Evolutionary conservation across 2,329 filamentous ascomycete genomes (phyloP), one percentile per base, ranked within the genome.

Genomic region (Colletotrichum tofieldiae): DNA sequence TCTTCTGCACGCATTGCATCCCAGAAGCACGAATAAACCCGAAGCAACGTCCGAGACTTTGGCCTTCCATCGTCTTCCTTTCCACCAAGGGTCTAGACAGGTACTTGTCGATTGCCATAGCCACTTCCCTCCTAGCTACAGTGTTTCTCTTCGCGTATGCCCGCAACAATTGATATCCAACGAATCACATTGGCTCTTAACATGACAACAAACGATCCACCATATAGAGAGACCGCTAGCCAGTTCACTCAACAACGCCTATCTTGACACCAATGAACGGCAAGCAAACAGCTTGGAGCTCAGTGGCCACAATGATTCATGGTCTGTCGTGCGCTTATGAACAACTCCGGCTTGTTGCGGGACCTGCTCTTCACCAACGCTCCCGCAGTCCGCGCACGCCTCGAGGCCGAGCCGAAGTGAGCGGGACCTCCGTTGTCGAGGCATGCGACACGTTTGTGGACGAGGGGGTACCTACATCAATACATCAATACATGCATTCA

Each of bases 231-330:
- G 29, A 32, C 68, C 51, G 43, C 59, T 64, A 12, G 51, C 58
- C 26, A 49, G 41, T 43, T 49, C 16, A 29, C 59, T 43, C n/a
- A 64, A 39, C 65, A 47, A 14, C 26, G 32, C 66, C 60, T 23
- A 32, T 32, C 67, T 69, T 69, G 65, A 54, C 54, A 72, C 58
- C 23, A 45, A 60, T 23, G 58, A 47, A 55, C 54, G 47, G 59
- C 65, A 65, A 72, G 65, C 37, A 64, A 65, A 64, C 70, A 55
- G 52, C 45, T 65, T 26, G 59, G 54, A 55, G 59, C 54, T 65
- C 59, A 61, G 60, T 72, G 70, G 65, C 52, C 35, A 69, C 52
- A 32, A 47, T 65, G 70, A 70, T 65, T 72, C 70, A 72, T 72
- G 54, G 54, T 41, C 59, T n/a, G 32, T 55, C 35, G 26, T 47